These are phyloP conservation scores for Collybia sordida DNA, from an alignment of 768 basidiomycete species.

Conservation along the genomic window DNA sequence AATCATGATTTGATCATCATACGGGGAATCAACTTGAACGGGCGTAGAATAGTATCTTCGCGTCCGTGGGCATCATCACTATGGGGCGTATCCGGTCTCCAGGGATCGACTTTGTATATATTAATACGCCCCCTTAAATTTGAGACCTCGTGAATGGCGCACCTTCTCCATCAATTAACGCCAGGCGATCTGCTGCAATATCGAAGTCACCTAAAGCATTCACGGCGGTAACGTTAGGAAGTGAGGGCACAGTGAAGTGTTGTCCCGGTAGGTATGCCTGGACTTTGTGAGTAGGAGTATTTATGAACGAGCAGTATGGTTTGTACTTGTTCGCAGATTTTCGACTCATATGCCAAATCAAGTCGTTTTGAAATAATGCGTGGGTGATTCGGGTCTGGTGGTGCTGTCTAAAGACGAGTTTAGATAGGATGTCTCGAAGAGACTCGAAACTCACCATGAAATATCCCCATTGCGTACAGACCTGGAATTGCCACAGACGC, in stretches of 20 bases:
- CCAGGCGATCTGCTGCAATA: conserved; percentile 77
- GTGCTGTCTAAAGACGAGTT: conserved; percentile 54
- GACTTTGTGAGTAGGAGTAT: neutral
- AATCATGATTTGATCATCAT: conserved; percentile 20
- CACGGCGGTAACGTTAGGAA: conserved; percentile 81
- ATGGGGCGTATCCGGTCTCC: conserved; percentile 86
- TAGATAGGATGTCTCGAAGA: too few species aligned
- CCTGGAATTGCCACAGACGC: conserved; percentile 89
- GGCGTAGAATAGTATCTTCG: conserved; percentile 67
- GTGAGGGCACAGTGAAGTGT: conserved; percentile 63
- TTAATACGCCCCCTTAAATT: neutral
- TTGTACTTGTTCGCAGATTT: conserved; percentile 62
- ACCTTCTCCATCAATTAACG: conserved; percentile 89
- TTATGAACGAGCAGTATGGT: neutral
- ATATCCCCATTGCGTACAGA: conserved; percentile 96
- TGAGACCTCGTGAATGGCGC: conserved; percentile 7
- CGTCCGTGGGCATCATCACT: conserved; percentile 69
- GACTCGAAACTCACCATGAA: conserved; percentile 56
- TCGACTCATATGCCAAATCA: conserved; percentile 68
- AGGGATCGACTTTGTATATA: conserved; percentile 69
- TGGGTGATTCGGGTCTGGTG: conserved; percentile 66
- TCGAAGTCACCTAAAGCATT: conserved; percentile 85
- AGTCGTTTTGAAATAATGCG: conserved; percentile 80
- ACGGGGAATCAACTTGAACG: conserved; percentile 89
- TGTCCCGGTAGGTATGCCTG: conserved; percentile 80